Conservation (phyloP, 805 yeast species). For the Komagataella mondaviorum region DNA sequence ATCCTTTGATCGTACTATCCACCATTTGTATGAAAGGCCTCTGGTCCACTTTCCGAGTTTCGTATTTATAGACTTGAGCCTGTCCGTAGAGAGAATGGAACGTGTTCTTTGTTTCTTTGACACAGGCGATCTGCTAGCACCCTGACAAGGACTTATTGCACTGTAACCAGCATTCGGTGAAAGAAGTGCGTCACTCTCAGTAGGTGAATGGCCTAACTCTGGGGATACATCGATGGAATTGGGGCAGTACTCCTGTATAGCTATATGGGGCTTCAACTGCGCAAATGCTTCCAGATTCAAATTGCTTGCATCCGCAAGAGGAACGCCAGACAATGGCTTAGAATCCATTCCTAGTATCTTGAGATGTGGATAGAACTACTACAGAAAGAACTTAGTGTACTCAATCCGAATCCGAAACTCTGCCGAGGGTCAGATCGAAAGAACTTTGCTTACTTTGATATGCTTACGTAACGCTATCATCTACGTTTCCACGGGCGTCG, state of each 20-base stretch:
- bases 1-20: neutral
- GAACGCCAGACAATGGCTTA: neutral
- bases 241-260: neutral
- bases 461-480: neutral
- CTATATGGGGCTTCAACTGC: neutral
- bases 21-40: neutral
- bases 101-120: neutral
- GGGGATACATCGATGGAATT: neutral
- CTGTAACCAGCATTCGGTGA: neutral
- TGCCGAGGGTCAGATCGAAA: neutral
- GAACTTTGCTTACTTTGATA: neutral
- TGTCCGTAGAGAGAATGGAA: neutral
- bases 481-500: conserved; percentile 59
- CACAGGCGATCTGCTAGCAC: neutral
- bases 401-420: neutral
- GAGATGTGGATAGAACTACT: neutral
- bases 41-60: neutral
- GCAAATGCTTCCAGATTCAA: neutral
- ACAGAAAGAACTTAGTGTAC: neutral
- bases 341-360: neutral
- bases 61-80: neutral
- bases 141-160: neutral
- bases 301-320: neutral
- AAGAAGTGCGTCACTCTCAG: neutral
- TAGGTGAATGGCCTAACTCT: neutral